phyloP scores from a whole-genome alignment of 495 filamentous ascomycete species.

The Hypoxylon cercidicola region DNA sequence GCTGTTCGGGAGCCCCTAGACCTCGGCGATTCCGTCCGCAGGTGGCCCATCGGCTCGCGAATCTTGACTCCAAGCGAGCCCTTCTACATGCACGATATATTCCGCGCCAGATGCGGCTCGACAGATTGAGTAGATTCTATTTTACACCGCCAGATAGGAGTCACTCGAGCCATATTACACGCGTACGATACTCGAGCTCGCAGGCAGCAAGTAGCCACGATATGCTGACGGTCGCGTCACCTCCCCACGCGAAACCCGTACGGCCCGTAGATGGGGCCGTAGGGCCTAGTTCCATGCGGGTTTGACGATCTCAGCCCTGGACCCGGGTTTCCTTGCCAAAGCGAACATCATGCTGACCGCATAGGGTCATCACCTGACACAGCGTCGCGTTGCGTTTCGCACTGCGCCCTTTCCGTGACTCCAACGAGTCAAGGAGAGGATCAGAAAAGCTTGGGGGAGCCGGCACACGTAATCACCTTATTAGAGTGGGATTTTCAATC shows the following conservation, averaged over 20 bases:
- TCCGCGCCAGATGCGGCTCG: slow-evolving; percentile 17
- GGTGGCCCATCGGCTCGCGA: slow-evolving; percentile 3
- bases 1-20: background rate
- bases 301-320: slow-evolving; percentile 37
- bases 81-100: background rate
- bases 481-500: background rate
- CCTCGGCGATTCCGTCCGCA: slow-evolving; percentile 30
- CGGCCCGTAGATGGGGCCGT: background rate
- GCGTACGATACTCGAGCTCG: slow-evolving; percentile 1
- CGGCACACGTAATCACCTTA: slow-evolving; percentile 31
- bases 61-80: background rate
- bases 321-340: slow-evolving; percentile 17
- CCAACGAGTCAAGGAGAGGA: too few species aligned
- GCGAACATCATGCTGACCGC: slow-evolving; percentile 25
- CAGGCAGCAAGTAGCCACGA: slow-evolving; percentile 21
- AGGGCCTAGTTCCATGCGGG: slow-evolving; percentile 13
- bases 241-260: slow-evolving; percentile 23
- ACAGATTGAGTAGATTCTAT: slow-evolving; percentile 18
- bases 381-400: slow-evolving; percentile 1
- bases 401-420: too few species aligned
- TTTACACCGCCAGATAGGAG: slow-evolving; percentile 33
- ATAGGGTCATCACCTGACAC: slow-evolving; percentile 15
- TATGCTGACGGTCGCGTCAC: slow-evolving; percentile 22
- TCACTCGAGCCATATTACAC: slow-evolving; percentile 4
- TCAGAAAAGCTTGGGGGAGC: slow-evolving; percentile 21